These are phyloP conservation scores for Phytophthora hybrid DNA, from an alignment of 352 stramenopile species.

Conservation along the genomic window DNA sequence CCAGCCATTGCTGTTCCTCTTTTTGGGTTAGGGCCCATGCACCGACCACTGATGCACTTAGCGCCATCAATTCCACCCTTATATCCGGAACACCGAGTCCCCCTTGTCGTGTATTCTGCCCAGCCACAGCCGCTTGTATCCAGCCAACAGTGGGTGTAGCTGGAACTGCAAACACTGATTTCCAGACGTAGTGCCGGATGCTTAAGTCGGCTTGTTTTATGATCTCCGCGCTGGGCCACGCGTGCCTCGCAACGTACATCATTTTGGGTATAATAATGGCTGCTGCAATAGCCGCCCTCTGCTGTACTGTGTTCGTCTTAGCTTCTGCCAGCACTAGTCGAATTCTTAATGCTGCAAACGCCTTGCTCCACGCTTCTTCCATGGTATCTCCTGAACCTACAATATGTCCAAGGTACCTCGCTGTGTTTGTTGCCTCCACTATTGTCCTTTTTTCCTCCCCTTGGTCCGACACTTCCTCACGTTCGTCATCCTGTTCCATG, in stretches of 20 bases:
- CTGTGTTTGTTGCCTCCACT: neutral
- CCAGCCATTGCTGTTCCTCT: neutral
- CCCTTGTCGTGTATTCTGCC: neutral
- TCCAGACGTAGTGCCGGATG: constrained; percentile 4
- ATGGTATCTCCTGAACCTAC: neutral
- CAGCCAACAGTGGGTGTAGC: neutral
- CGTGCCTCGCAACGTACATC: constrained; percentile 5
- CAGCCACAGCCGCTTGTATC: neutral
- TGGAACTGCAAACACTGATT: neutral
- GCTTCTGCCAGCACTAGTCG: neutral
- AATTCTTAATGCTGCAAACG: neutral
- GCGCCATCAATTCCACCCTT: neutral
- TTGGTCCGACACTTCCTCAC: too few relatives aligned
- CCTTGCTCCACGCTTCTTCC: neutral
- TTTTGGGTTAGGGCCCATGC: neutral
- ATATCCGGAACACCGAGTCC: neutral
- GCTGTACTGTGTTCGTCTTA: constrained; percentile 4
- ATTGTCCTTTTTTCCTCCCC: too few relatives aligned
- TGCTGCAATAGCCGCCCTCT: neutral
- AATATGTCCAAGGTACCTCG: constrained; percentile 4
- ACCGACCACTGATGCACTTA: neutral
- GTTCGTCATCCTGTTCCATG: too few relatives aligned
- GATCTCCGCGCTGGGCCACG: neutral
- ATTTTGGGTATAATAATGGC: constrained; percentile 10
- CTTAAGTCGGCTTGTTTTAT: neutral